Conservation (phyloP, 1,284 basidiomycete species). For the Ceratobasidium sp. region DNA sequence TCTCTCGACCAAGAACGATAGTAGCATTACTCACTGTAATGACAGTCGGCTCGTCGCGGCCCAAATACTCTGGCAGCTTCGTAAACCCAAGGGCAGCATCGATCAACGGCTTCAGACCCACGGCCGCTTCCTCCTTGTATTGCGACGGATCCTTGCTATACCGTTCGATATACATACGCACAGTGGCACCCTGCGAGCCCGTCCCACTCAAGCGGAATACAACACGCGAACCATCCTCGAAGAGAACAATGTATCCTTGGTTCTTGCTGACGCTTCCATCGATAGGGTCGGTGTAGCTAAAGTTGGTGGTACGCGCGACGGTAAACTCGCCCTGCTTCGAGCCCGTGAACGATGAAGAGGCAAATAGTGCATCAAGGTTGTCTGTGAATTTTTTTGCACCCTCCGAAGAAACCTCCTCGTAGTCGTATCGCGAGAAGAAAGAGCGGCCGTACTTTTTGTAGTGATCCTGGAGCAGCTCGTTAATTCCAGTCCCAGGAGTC, state of each 20-base stretch:
- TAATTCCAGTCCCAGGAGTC: constrained; percentile 84
- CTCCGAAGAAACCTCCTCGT: constrained; percentile 95
- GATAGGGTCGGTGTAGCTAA: constrained; percentile 97
- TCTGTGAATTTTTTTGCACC: constrained; percentile 90
- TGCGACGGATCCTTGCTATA: constrained; percentile 87
- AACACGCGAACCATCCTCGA: constrained; percentile 91
- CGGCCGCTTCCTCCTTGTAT: constrained; percentile 82
- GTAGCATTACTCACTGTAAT: constrained; percentile 79
- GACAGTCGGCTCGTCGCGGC: constrained; percentile 91
- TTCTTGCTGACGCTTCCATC: constrained; percentile 94
- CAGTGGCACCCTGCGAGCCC: constrained; percentile 94
- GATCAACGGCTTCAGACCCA: constrained; percentile 94
- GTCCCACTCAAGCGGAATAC: constrained; percentile 97
- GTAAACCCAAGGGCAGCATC: constrained; percentile 90
- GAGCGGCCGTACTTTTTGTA: constrained; percentile 95
- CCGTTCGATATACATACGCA: constrained; percentile 91
- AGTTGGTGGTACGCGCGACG: constrained; percentile 85
- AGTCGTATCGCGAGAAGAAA: constrained; percentile 99
- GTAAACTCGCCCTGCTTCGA: constrained; percentile 72
- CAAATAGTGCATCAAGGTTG: constrained; percentile 80
- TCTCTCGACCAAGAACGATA: background rate
- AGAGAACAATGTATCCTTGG: constrained; percentile 94
- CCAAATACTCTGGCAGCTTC: constrained; percentile 88
- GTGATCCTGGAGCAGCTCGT: constrained; percentile 87
- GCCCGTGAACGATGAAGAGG: constrained; percentile 62